A percentile compares a stretch with the other conserved stretches of the same genome.
Evolutionary conservation across 768 basidiomycete genomes (phyloP).

Genomic region (Tricholoma terreum): DNA sequence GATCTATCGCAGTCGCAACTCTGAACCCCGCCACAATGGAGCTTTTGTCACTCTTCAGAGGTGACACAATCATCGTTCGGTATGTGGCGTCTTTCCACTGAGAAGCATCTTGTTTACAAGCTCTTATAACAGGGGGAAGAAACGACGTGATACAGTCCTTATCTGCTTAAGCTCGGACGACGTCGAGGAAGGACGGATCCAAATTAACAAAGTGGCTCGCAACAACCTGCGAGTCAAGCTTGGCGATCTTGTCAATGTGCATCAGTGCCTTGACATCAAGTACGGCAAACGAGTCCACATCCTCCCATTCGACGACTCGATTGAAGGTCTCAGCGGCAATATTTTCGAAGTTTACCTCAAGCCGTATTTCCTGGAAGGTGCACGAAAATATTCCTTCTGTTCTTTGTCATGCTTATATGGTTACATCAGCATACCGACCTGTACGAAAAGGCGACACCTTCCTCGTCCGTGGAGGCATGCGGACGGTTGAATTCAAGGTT

Average conservation of each 20-base stretch:
- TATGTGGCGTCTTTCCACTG: constrained; percentile 30
- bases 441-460: constrained; percentile 98
- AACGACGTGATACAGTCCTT: constrained; percentile 95
- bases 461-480: constrained; percentile 97
- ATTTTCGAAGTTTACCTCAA: constrained; percentile 98
- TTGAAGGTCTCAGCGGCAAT: constrained; percentile 97
- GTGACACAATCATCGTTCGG: constrained; percentile 95
- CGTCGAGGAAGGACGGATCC: constrained; percentile 97
- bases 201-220: constrained; percentile 99
- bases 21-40: constrained; percentile 98
- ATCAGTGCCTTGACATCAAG: constrained; percentile 96
- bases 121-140: constrained; percentile 72
- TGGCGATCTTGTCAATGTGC: constrained; percentile 93
- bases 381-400: constrained; percentile 11
- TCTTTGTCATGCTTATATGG: background rate
- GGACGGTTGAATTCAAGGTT: constrained; percentile 99
- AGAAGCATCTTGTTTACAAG: background rate
- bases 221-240: constrained; percentile 98
- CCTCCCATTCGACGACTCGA: constrained; percentile 95
- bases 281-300: constrained; percentile 98
- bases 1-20: constrained; percentile 68
- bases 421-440: constrained; percentile 74
- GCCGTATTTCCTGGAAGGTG: constrained; percentile 97
- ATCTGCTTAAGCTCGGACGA: constrained; percentile 95
- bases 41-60: constrained; percentile 86